These are phyloP conservation scores for Hymenoscyphus fraxineus DNA, from an alignment of 2,329 filamentous ascomycete genomes.

Conservation along the genomic window DNA sequence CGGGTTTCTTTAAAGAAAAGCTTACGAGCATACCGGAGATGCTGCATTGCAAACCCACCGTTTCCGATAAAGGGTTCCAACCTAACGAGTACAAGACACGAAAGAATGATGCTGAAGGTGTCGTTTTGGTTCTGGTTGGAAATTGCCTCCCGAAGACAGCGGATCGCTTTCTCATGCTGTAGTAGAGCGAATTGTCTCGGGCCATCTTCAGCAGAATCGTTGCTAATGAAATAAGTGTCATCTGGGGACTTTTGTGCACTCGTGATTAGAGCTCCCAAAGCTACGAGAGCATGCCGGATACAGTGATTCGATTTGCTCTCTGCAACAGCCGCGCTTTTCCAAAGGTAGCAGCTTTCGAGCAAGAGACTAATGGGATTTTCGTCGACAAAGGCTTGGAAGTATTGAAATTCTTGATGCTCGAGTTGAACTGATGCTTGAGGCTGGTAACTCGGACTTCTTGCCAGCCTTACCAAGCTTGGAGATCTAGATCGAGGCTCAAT, in stretches of 20 bases:
- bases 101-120: conserved; percentile 18
- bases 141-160: conserved; percentile 24
- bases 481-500: conserved; percentile 16
- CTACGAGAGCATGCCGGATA: conserved; percentile 29
- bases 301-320: conserved; percentile 20
- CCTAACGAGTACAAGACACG: conserved; percentile 24
- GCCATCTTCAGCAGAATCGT: conserved; percentile 18
- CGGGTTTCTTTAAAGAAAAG: conserved; percentile 12
- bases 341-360: conserved; percentile 43
- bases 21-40: conserved; percentile 42
- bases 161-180: conserved; percentile 29
- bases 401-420: conserved; percentile 21
- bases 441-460: conserved; percentile 7
- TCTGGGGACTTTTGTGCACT: conserved; percentile 16
- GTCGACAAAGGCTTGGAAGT: conserved; percentile 28
- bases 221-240: conserved; percentile 15
- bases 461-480: conserved; percentile 5
- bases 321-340: conserved; percentile 22
- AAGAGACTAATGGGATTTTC: conserved; percentile 18
- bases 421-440: conserved; percentile 10
- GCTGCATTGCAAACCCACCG: conserved; percentile 55
- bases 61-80: conserved; percentile 31
- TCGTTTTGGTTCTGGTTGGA: conserved; percentile 5
- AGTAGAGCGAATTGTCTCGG: conserved; percentile 28
- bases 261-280: conserved; percentile 25